These are phyloP conservation scores for Diddensiella santjacobensis DNA, from an alignment of 805 yeast genomes.

Conservation along the genomic window DNA sequence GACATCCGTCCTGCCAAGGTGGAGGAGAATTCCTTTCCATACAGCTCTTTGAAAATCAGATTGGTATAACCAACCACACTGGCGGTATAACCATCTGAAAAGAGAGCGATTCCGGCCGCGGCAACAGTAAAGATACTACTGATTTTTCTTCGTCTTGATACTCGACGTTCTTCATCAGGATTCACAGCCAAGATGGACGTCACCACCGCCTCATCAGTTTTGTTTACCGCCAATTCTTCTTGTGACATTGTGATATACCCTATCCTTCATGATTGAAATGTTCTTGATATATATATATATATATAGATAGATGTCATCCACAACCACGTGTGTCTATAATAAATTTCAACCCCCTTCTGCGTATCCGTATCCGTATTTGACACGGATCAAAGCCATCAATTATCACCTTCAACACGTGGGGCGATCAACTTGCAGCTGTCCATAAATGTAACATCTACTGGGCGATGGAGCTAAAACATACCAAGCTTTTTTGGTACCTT, in stretches of 20 bases:
- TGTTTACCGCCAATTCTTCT: not conserved
- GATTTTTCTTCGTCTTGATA: not conserved
- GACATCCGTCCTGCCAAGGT: constrained; percentile 12
- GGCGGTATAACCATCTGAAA: constrained; percentile 12
- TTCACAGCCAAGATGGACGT: not conserved
- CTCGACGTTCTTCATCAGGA: not conserved
- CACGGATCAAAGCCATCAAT: too few relatives aligned
- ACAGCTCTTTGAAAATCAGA: constrained; percentile 1
- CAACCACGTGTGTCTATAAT: too few relatives aligned
- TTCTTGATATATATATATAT: too few relatives aligned
- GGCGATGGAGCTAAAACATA: too few relatives aligned
- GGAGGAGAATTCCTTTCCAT: constrained; percentile 8
- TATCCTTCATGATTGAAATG: too few relatives aligned
- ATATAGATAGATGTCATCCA: too few relatives aligned
- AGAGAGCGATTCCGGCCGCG: constrained; percentile 7
- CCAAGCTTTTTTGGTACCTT: too few relatives aligned
- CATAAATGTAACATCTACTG: too few relatives aligned
- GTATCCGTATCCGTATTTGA: too few relatives aligned
- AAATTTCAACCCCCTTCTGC: too few relatives aligned
- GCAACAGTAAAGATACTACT: constrained; percentile 1
- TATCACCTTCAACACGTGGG: too few relatives aligned
- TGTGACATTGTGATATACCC: not conserved
- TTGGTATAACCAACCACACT: constrained; percentile 6
- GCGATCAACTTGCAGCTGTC: too few relatives aligned
- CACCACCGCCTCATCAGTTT: not conserved